Percentiles rank a stretch among this genome's conserved stretches.
Evolutionary conservation across 768 basidiomycete species (phyloP).

Genomic region (Phlebiopsis gigantea): DNA sequence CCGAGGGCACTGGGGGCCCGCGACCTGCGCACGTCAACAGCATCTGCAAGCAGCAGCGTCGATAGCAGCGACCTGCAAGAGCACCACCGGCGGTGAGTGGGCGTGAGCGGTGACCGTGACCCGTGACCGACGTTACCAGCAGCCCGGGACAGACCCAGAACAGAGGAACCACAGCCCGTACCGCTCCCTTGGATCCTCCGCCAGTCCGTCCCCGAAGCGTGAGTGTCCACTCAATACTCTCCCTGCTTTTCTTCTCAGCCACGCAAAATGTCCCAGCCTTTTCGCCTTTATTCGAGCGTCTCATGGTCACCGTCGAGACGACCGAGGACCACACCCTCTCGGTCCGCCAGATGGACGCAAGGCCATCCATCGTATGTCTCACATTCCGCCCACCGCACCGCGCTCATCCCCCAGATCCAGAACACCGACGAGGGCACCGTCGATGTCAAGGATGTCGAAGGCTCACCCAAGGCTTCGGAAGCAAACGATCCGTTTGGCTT

Average conservation of each 20-base stretch:
- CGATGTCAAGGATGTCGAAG: constrained; percentile 29
- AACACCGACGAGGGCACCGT: constrained; percentile 44
- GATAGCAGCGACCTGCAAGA: background rate
- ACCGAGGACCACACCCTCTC: constrained; percentile 14
- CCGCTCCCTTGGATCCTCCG: constrained; percentile 25
- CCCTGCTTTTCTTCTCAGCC: constrained; percentile 18
- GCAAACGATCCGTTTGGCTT: constrained; percentile 62
- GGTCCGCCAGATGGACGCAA: constrained; percentile 9
- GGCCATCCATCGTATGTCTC: constrained; percentile 7
- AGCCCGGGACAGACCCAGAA: constrained; percentile 14
- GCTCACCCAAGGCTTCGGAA: constrained; percentile 10
- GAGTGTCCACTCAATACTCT: constrained; percentile 25
- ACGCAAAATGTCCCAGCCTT: background rate
- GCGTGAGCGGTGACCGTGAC: background rate
- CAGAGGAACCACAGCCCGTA: constrained; percentile 17
- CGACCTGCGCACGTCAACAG: background rate
- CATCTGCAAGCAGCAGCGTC: background rate
- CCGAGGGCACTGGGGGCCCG: background rate
- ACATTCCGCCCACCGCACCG: background rate
- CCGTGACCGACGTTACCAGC: constrained; percentile 16
- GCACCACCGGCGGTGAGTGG: background rate
- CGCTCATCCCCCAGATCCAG: background rate
- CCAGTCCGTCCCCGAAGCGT: constrained; percentile 25
- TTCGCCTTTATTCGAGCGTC: background rate
- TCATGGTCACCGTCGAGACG: constrained; percentile 14